Conservation (phyloP, 2,329 filamentous ascomycete species). For the Cladophialophora bantiana region DNA sequence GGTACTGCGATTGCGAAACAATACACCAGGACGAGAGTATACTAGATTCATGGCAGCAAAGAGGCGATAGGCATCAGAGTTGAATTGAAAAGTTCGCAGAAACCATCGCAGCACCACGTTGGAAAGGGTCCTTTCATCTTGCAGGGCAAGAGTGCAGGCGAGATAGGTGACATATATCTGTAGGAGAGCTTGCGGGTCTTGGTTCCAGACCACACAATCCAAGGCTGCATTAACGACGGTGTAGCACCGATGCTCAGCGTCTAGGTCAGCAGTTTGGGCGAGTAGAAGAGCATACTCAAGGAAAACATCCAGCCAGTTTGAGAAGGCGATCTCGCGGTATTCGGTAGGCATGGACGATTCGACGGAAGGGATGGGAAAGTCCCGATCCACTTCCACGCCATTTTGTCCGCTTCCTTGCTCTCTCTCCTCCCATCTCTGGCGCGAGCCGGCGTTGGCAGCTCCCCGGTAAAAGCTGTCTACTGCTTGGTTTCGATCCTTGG, state of each 20-base stretch:
- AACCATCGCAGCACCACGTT: conserved; percentile 76
- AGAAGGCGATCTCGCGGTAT: conserved; percentile 81
- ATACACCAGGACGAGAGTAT: conserved; percentile 59
- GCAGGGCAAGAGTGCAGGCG: conserved; percentile 79
- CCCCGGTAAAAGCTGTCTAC: conserved; percentile 58
- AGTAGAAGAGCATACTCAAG: conserved; percentile 83
- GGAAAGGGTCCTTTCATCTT: conserved; percentile 77
- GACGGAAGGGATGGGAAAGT: conserved; percentile 28
- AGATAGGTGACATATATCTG: conserved; percentile 80
- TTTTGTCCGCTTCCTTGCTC: conserved; percentile 9
- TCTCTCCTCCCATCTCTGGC: conserved; percentile 17
- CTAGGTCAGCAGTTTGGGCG: conserved; percentile 67
- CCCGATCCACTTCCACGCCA: conserved; percentile 20
- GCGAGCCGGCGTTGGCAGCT: conserved; percentile 47
- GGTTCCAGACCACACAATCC: conserved; percentile 82
- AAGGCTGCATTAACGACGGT: conserved; percentile 78
- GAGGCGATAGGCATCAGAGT: conserved; percentile 82
- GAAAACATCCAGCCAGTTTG: conserved; percentile 88
- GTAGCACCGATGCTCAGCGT: conserved; percentile 71
- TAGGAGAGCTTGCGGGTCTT: conserved; percentile 70
- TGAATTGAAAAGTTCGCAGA: conserved; percentile 80
- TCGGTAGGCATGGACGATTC: conserved; percentile 42
- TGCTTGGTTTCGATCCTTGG: conserved; percentile 57
- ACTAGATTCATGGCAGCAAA: conserved; percentile 80
- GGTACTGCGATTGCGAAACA: conserved; percentile 74